Base-by-base conservation (phyloP, 192 early-diverging fungal genomes). In the Physocladia obscura region DNA sequence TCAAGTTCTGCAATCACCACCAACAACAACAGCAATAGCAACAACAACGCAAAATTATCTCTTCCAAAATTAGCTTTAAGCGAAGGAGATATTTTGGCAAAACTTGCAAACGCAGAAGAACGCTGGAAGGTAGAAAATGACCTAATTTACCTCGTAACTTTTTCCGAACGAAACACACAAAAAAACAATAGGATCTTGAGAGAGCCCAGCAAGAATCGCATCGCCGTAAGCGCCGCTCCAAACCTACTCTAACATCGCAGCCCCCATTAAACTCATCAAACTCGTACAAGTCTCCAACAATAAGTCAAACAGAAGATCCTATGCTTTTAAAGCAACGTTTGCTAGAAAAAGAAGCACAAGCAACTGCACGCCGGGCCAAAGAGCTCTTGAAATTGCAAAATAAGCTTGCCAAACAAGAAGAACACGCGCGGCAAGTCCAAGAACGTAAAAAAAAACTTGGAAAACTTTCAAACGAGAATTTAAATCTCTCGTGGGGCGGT, bases 371-470 rank as follows among this genome's bases (percentile, higher is more conserved):
- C 50, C 79, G 82, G 2, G 49, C 74, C 27, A 70, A 75, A 4
- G 82, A 84, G 62, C 76, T 84, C 3, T 69, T 56, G 6, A 80
- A 80, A 65, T 74, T 84, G n/a, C 77, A 81, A 56, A 52, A 63
- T 39, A 84, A 84, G 67, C 62, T 84, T 6, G 78, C 77, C 1
- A 70, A 69, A 26, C 79, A 81, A 60, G 82, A 84, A 32, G 62
- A 77, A 63, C 82, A 79, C 51, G 82, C 79, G 21, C 52, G 71
- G 4, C 51, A 62, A 40, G 80, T 84, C 3, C 77, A 78, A 67
- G 82, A 84, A 51, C 72, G 82, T 29, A 84, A 84, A 60, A 67
- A 76, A 44, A 54, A 58, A 19, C 67, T 84, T 35, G 82, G 79
- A 54, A 65, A 56, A 31, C 73, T 64, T 13, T 60, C 57, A 29